These are phyloP conservation scores for Pontederia crassipes DNA, from an alignment of 176 grass and related monocot genomes.

Conservation along the genomic window DNA sequence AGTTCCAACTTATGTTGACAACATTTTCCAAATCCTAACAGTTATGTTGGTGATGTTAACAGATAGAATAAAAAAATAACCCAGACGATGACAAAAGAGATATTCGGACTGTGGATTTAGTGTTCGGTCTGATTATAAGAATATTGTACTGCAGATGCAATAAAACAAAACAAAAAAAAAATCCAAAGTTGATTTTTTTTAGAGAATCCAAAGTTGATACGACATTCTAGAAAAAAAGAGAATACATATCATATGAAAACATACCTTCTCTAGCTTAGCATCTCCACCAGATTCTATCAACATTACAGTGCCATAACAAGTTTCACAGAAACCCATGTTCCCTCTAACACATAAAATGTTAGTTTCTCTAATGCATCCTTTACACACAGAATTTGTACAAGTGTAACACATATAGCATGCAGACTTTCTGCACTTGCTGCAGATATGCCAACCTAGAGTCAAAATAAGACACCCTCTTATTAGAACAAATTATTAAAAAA, in stretches of 20 bases:
- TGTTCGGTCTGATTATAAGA: too few relatives aligned
- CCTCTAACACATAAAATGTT: constrained; percentile 88
- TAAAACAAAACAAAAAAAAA: too few relatives aligned
- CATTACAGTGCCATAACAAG: constrained; percentile 72
- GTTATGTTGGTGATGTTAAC: too few relatives aligned
- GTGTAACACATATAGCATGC: constrained; percentile 87
- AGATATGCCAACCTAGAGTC: constrained; percentile 93
- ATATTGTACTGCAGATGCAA: too few relatives aligned
- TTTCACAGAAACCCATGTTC: constrained; percentile 88
- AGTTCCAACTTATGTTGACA: too few relatives aligned
- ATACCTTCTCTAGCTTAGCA: constrained; percentile 48
- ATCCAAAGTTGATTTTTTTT: too few relatives aligned
- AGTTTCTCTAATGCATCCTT: constrained; percentile 51
- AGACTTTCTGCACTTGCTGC: constrained; percentile 83
- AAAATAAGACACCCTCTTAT: constrained; percentile 2
- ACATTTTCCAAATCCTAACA: too few relatives aligned
- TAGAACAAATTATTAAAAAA: background rate
- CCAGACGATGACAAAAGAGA: too few relatives aligned
- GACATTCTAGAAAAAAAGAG: constrained; percentile 16
- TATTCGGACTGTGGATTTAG: too few relatives aligned
- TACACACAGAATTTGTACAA: constrained; percentile 93
- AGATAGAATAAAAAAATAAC: too few relatives aligned
- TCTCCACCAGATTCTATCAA: constrained; percentile 74
- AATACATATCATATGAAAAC: constrained; percentile 1
- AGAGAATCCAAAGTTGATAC: too few relatives aligned